phyloP scores from a whole-genome alignment of 2,329 filamentous ascomycete genomes.

The Colletotrichum theobromicola region DNA sequence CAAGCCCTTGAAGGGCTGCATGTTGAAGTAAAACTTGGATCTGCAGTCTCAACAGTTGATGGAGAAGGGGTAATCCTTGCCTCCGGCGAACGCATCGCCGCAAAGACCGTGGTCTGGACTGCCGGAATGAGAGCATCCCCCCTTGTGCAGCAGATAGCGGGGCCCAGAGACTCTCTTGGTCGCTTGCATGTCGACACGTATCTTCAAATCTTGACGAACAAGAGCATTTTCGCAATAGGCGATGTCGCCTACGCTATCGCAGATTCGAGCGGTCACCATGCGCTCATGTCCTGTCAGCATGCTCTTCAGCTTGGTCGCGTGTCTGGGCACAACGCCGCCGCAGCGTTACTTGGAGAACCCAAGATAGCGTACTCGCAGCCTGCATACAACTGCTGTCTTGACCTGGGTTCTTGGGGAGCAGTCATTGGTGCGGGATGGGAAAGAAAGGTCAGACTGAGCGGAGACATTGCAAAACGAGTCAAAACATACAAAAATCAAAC shows the following conservation, averaged over 20 bases:
- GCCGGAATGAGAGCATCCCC: slow-evolving; percentile 36
- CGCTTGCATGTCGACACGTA: slow-evolving; percentile 33
- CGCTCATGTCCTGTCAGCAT: slow-evolving; percentile 45
- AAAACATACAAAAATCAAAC: slow-evolving; percentile 38
- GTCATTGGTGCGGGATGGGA: slow-evolving; percentile 36
- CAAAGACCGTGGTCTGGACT: slow-evolving; percentile 41
- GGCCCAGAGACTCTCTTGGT: slow-evolving; percentile 29
- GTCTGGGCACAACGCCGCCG: slow-evolving; percentile 37
- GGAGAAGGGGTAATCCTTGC: slow-evolving; percentile 26
- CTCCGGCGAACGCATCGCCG: slow-evolving; percentile 36
- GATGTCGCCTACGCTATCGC: slow-evolving; percentile 33
- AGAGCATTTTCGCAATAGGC: slow-evolving; percentile 36
- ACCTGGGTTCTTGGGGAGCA: slow-evolving; percentile 37
- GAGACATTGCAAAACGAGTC: slow-evolving; percentile 33
- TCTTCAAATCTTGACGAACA: slow-evolving; percentile 28
- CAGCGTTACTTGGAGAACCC: slow-evolving; percentile 33
- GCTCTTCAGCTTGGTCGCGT: slow-evolving; percentile 38
- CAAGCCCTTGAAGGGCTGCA: slow-evolving; percentile 32
- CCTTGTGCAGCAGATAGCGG: slow-evolving; percentile 36
- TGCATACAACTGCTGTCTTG: slow-evolving; percentile 37
- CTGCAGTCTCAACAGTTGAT: slow-evolving; percentile 29
- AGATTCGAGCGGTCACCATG: slow-evolving; percentile 29
- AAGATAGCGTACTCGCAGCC: slow-evolving; percentile 32
- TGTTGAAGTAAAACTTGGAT: slow-evolving; percentile 33
- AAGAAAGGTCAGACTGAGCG: slow-evolving; percentile 29